Conservation (phyloP, 805 yeast species). For the Candida qinlingensis region DNA sequence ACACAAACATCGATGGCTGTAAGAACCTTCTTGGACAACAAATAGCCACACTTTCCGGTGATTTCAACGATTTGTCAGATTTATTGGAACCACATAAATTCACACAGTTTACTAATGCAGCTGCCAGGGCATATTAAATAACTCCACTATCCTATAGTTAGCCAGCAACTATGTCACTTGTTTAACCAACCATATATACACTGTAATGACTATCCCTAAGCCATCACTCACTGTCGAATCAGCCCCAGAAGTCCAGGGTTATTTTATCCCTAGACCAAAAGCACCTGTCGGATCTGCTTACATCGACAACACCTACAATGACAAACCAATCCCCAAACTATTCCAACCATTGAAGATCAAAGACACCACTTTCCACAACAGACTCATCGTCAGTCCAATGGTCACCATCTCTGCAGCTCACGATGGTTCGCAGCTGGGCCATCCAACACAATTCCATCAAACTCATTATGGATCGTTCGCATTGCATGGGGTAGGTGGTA, state of each 20-base stretch:
- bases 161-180: no score
- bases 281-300: slow-evolving; percentile 1
- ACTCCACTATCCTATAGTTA: no score
- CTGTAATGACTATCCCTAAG: not conserved
- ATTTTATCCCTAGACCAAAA: slow-evolving; percentile 4
- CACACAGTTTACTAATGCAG: no score
- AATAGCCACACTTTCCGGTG: not conserved
- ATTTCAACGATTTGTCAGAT: not conserved
- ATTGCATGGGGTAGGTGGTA: slow-evolving; percentile 43
- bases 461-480: slow-evolving; percentile 46
- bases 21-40: not conserved
- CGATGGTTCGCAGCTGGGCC: slow-evolving; percentile 27
- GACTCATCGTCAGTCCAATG: slow-evolving; percentile 55
- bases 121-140: no score
- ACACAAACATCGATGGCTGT: slow-evolving; percentile 1
- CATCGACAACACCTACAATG: not conserved
- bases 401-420: slow-evolving; percentile 41
- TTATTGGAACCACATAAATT: no score
- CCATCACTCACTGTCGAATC: slow-evolving; percentile 1
- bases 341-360: slow-evolving; percentile 20
- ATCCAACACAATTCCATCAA: slow-evolving; percentile 41
- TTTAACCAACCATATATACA: no score
- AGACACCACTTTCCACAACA: slow-evolving; percentile 33
- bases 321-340: slow-evolving; percentile 12
- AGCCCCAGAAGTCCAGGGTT: not conserved